A percentile compares a stretch with the other conserved stretches of the same genome.
These are phyloP conservation scores for Colletotrichum destructivum DNA, from an alignment of 2,329 filamentous ascomycete species.

Conservation along the genomic window DNA sequence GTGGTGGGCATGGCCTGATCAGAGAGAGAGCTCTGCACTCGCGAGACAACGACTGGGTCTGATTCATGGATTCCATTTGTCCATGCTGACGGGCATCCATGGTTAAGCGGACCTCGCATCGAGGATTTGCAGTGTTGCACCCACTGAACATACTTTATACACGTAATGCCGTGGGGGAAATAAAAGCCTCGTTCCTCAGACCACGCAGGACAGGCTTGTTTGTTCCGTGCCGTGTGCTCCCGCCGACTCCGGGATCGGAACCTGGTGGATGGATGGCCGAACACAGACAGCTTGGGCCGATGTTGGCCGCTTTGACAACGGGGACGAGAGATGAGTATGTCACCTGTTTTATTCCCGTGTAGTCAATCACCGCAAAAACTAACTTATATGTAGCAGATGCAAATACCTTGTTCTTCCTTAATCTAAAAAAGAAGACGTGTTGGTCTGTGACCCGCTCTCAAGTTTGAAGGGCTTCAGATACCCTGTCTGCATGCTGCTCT, in stretches of 20 bases:
- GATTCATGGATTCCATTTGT: not conserved
- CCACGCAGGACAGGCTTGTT: not conserved
- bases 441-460: too few relatives aligned
- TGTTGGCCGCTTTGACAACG: constrained; percentile 6
- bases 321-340: too few relatives aligned
- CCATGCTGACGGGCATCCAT: not conserved
- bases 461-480: too few relatives aligned
- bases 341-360: too few relatives aligned
- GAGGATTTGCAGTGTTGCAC: not conserved
- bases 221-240: not conserved
- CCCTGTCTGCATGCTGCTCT: too few relatives aligned
- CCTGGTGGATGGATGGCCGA: not conserved
- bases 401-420: too few relatives aligned
- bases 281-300: constrained; percentile 31
- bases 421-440: too few relatives aligned
- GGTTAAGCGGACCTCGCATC: not conserved
- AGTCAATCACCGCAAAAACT: too few relatives aligned
- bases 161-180: not conserved
- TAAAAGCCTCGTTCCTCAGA: not conserved
- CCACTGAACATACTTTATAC: constrained; percentile 8
- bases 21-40: too few relatives aligned
- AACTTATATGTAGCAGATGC: too few relatives aligned
- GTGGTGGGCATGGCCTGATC: not conserved
- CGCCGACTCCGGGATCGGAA: constrained; percentile 28
- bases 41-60: not conserved